A percentile compares a stretch with the other conserved stretches of the same genome.
phyloP scores from a whole-genome alignment of 176 grass and related monocot species.

The Rhynchospora tenuis region DNA sequence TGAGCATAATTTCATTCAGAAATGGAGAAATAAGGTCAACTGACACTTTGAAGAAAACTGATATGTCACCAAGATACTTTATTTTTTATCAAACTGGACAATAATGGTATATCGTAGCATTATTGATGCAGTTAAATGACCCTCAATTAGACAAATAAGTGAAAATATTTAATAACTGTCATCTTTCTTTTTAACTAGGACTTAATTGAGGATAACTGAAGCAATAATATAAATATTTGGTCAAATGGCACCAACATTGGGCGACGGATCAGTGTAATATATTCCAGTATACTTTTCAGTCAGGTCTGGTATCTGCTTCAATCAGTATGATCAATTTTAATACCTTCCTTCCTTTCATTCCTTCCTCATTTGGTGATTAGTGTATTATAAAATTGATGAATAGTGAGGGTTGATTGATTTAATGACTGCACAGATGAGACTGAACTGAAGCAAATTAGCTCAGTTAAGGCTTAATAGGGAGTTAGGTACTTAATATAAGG shows the following conservation, averaged over 20 bases:
- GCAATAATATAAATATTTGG: neutral
- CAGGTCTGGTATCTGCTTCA: neutral
- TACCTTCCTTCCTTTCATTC: neutral
- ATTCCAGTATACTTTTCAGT: neutral
- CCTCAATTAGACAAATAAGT: neutral
- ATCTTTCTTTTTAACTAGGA: neutral
- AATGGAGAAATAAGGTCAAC: neutral
- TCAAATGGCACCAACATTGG: no score
- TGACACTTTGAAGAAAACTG: neutral
- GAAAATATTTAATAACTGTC: neutral
- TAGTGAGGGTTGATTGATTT: neutral
- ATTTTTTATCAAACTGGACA: neutral
- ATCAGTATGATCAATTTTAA: neutral
- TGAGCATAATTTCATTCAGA: neutral
- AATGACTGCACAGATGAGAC: neutral
- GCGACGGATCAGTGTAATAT: neutral
- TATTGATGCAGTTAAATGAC: neutral
- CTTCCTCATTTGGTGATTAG: neutral
- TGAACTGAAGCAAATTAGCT: neutral
- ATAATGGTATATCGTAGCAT: neutral
- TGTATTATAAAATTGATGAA: neutral
- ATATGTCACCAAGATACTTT: neutral
- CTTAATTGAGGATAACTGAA: neutral
- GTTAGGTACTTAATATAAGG: neutral
- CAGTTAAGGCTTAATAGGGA: neutral